phyloP scores from a whole-genome alignment of 257 asterid genomes.

The Jasminum sambac region DNA sequence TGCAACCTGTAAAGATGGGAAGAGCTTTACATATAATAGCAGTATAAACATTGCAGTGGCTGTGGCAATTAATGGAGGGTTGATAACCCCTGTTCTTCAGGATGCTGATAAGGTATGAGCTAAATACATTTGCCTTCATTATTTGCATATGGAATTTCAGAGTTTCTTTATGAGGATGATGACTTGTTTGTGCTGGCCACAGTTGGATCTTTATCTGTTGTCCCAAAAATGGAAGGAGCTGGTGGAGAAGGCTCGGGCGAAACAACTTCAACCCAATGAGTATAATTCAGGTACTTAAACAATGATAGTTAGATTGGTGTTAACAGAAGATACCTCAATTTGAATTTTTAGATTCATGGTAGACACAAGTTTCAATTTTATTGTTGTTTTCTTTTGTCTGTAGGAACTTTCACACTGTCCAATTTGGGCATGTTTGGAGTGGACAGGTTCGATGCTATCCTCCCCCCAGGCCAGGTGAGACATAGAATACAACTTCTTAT shows the following conservation, averaged over 20 bases:
- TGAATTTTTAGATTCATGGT: neutral
- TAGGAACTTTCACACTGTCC: slow-evolving; percentile 86
- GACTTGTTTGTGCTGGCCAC: slow-evolving; percentile 30
- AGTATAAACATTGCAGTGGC: slow-evolving; percentile 82
- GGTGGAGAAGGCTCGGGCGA: slow-evolving; percentile 81
- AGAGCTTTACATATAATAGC: slow-evolving; percentile 72
- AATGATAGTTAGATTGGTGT: neutral
- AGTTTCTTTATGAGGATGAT: neutral
- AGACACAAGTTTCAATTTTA: neutral
- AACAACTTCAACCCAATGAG: slow-evolving; percentile 87
- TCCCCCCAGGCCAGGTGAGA: slow-evolving; percentile 92
- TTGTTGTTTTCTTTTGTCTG: slow-evolving; percentile 6
- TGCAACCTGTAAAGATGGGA: slow-evolving; percentile 80
- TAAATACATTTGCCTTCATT: too few relatives aligned
- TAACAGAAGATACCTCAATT: neutral
- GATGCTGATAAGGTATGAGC: slow-evolving; percentile 75
- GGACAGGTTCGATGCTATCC: slow-evolving; percentile 91
- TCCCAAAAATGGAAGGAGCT: slow-evolving; percentile 87
- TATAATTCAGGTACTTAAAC: slow-evolving; percentile 61
- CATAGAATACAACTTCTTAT: neutral
- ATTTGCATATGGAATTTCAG: too few relatives aligned
- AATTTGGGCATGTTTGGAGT: slow-evolving; percentile 97
- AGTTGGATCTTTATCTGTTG: slow-evolving; percentile 84
- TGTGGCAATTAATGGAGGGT: slow-evolving; percentile 77
- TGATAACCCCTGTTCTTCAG: slow-evolving; percentile 87